Evolutionary conservation across 2,329 filamentous ascomycete species (phyloP).

Genomic region (Coniochaeta sp.): DNA sequence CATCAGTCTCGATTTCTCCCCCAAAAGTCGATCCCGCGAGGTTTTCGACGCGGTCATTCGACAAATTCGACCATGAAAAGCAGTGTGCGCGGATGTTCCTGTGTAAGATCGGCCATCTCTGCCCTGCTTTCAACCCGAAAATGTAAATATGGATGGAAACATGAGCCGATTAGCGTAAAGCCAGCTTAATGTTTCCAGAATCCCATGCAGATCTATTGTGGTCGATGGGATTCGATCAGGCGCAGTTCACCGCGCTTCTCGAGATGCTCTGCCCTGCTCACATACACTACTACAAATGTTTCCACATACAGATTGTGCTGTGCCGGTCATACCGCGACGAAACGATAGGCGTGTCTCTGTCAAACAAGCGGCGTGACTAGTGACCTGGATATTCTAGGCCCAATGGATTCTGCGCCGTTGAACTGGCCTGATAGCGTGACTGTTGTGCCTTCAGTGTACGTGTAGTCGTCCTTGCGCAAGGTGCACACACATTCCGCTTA

Average conservation of each 20-base stretch:
- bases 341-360: background rate
- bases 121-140: background rate
- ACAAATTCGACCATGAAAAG: background rate
- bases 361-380: no score
- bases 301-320: no score
- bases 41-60: background rate
- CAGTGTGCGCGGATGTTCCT: background rate
- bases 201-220: background rate
- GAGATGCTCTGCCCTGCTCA: no score
- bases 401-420: no score
- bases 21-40: background rate
- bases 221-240: background rate
- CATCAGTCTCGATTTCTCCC: background rate
- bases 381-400: no score
- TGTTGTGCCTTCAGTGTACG: no score
- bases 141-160: background rate
- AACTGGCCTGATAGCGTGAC: no score
- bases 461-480: no score
- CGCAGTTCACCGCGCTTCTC: no score
- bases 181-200: background rate
- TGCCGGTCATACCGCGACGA: background rate
- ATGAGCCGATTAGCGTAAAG: background rate
- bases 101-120: background rate
- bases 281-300: no score
- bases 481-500: no score